phyloP scores from a whole-genome alignment of 441 rosid species.

The Melastoma candidum region DNA sequence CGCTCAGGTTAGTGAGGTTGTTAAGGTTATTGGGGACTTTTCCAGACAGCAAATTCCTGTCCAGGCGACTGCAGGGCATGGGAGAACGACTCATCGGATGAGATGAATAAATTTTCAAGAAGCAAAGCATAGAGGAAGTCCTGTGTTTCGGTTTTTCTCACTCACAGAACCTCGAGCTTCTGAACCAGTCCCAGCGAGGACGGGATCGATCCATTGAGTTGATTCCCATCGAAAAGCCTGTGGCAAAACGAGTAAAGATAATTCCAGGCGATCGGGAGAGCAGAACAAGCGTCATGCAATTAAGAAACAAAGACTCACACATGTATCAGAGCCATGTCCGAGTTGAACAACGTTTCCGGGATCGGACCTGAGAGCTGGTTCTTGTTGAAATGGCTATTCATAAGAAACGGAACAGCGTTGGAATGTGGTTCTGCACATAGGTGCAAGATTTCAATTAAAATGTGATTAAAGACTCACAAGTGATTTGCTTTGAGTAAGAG shows the following conservation, averaged over 20 bases:
- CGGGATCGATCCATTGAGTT: slow-evolving; percentile 62
- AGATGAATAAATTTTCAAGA: neutral
- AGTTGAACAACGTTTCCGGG: slow-evolving; percentile 57
- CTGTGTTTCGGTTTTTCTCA: slow-evolving; percentile 18
- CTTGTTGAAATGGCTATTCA: slow-evolving; percentile 76
- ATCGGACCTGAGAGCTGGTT: slow-evolving; percentile 90
- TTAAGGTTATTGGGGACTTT: slow-evolving; percentile 57
- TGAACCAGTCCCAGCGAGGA: slow-evolving; percentile 51
- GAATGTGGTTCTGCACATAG: neutral
- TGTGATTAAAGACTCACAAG: slow-evolving; percentile 46
- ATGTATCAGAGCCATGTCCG: slow-evolving; percentile 76
- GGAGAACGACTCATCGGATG: slow-evolving; percentile 5
- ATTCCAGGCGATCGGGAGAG: neutral
- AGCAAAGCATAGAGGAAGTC: slow-evolving; percentile 2
- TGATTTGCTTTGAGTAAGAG: slow-evolving; percentile 72
- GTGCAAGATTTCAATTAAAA: neutral
- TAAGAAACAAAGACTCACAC: slow-evolving; percentile 41
- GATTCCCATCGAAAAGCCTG: slow-evolving; percentile 86
- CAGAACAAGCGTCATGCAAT: slow-evolving; percentile 2
- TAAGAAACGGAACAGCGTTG: neutral
- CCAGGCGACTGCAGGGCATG: slow-evolving; percentile 63
- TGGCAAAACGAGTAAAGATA: neutral
- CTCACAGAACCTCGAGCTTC: slow-evolving; percentile 98
- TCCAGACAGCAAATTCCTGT: slow-evolving; percentile 67
- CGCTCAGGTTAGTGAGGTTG: slow-evolving; percentile 60